A percentile compares a stretch with the other conserved stretches of the same genome.
Conservation (phyloP, 768 basidiomycete species). For the Calocybe cyanea region DNA sequence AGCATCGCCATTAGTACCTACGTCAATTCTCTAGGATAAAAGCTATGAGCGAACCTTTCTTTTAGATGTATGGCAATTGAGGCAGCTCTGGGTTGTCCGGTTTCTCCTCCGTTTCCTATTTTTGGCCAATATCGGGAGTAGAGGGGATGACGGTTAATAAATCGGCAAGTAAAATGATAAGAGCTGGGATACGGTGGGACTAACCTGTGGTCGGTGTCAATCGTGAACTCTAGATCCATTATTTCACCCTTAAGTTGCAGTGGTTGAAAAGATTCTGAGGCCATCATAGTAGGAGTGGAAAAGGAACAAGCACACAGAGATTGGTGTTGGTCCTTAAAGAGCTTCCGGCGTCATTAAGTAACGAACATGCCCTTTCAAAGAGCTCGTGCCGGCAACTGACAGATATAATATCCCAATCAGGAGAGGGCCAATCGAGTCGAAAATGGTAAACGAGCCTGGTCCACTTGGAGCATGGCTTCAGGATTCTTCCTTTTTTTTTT, state of each 20-base stretch:
- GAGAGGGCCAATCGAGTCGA: conserved; percentile 6
- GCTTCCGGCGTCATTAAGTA: conserved; percentile 62
- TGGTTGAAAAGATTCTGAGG: conserved; percentile 51
- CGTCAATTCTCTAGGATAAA: conserved; percentile 9
- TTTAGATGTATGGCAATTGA: conserved; percentile 93
- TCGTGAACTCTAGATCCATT: conserved; percentile 73
- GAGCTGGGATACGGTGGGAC: conserved; percentile 19
- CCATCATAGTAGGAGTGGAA: conserved; percentile 50
- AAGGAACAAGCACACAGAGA: conserved; percentile 47
- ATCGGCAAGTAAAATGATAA: conserved; percentile 38
- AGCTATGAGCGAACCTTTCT: conserved; percentile 58
- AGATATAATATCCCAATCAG: conserved; percentile 35
- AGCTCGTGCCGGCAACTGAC: conserved; percentile 40
- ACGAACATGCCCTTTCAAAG: conserved; percentile 33
- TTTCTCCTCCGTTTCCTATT: conserved; percentile 83
- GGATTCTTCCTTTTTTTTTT: conserved; percentile 19
- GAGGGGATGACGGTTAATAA: conserved; percentile 46
- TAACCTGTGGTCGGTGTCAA: conserved; percentile 66
- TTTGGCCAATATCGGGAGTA: conserved; percentile 42
- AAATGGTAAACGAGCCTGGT: conserved; percentile 15
- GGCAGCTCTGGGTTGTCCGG: conserved; percentile 84
- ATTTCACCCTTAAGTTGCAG: conserved; percentile 72
- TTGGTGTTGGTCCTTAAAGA: conserved; percentile 45
- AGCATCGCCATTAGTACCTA: conserved; percentile 10
- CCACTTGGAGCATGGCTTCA: conserved; percentile 16